phyloP scores from a whole-genome alignment of 495 filamentous ascomycete genomes.

The Aspergillus cristatus region DNA sequence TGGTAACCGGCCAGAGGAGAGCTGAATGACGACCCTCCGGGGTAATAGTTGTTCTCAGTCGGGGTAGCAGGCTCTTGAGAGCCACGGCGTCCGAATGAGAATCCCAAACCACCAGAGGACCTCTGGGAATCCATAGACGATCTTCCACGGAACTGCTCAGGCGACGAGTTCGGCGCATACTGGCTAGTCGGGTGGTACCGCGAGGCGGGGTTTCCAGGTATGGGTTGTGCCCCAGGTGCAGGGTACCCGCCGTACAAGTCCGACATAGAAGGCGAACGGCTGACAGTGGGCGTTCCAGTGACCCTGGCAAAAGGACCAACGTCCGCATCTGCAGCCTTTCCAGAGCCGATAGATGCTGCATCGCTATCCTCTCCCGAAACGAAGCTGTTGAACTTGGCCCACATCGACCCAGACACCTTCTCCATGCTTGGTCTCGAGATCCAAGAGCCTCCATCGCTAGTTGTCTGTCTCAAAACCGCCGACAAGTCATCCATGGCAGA shows the following conservation, averaged over 20 bases:
- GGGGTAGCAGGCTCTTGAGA: conserved; percentile 32
- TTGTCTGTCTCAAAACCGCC: conserved; percentile 72
- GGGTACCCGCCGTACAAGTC: conserved; percentile 64
- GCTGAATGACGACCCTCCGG: conserved; percentile 21
- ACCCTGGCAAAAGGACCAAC: conserved; percentile 74
- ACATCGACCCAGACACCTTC: conserved; percentile 80
- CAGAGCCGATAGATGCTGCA: conserved; percentile 46
- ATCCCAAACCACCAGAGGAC: conserved; percentile 25
- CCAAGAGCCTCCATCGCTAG: conserved; percentile 66
- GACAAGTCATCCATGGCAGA: conserved; percentile 72
- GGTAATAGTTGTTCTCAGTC: conserved; percentile 26
- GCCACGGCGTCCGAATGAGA: conserved; percentile 23
- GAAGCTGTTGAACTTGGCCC: conserved; percentile 88
- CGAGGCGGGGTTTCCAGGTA: conserved; percentile 40
- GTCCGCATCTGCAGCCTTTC: conserved; percentile 47
- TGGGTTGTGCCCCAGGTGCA: conserved; percentile 23
- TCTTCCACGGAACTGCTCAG: conserved; percentile 37
- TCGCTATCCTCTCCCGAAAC: conserved; percentile 84
- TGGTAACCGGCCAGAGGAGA: conserved; percentile 31
- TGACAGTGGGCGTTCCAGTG: conserved; percentile 72
- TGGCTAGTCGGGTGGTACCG: conserved; percentile 54
- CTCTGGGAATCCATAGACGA: conserved; percentile 41
- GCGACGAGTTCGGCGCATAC: conserved; percentile 39
- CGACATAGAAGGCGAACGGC: conserved; percentile 63
- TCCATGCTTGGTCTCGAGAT: conserved; percentile 92